Conservation (phyloP, 2,329 filamentous ascomycete genomes). For the Metarhizium brunneum region DNA sequence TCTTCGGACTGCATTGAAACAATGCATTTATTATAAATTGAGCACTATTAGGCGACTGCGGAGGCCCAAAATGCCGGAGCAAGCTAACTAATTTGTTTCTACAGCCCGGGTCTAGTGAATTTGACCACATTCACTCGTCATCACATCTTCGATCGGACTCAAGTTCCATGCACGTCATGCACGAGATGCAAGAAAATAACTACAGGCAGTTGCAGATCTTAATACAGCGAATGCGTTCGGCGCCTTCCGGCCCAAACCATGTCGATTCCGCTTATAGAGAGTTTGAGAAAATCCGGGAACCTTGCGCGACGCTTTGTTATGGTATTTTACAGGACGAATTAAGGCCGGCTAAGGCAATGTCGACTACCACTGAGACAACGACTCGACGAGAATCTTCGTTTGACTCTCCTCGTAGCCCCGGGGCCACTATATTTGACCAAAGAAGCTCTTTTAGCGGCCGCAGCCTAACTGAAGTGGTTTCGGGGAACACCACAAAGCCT, state of each 20-base stretch:
- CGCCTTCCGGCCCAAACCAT: slow-evolving; percentile 22
- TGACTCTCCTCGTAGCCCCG: slow-evolving; percentile 22
- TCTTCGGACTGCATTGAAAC: background rate
- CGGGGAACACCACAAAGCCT: slow-evolving; percentile 13
- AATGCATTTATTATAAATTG: background rate
- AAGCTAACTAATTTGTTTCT: background rate
- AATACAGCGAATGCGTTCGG: slow-evolving; percentile 25
- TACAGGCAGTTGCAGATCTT: slow-evolving; percentile 26
- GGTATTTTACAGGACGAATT: slow-evolving; percentile 31
- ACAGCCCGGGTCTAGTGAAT: slow-evolving; percentile 8
- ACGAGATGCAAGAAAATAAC: slow-evolving; percentile 22
- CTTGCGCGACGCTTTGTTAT: slow-evolving; percentile 30
- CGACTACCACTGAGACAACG: slow-evolving; percentile 14
- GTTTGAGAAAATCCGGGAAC: slow-evolving; percentile 31
- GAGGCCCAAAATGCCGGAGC: background rate
- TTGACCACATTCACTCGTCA: slow-evolving; percentile 18
- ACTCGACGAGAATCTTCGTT: slow-evolving; percentile 19
- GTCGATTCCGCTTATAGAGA: slow-evolving; percentile 36
- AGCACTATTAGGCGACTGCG: background rate
- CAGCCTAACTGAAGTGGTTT: slow-evolving; percentile 23
- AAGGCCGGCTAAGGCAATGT: slow-evolving; percentile 14
- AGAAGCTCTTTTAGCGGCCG: slow-evolving; percentile 28
- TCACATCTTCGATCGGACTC: slow-evolving; percentile 16
- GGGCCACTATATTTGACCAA: slow-evolving; percentile 20
- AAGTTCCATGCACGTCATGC: slow-evolving; percentile 15